Conservation (phyloP, 2,329 filamentous ascomycete genomes). For the Curvularia sp. region DNA sequence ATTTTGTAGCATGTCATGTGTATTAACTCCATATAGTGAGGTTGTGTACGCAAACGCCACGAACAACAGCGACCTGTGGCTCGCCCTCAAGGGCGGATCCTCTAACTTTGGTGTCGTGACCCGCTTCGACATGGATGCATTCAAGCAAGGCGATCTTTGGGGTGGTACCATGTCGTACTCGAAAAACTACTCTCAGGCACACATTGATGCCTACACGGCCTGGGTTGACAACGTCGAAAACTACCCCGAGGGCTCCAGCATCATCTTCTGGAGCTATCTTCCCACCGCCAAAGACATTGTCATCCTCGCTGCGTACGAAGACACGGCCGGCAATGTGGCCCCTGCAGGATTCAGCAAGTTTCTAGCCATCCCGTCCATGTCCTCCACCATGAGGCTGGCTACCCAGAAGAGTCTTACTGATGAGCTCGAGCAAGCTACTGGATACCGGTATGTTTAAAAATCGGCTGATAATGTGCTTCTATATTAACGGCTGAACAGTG, state of each 20-base stretch:
- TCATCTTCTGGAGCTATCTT: conserved; percentile 37
- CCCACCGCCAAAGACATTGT: conserved; percentile 25
- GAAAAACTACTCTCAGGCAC: conserved; percentile 23
- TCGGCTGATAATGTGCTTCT: no score
- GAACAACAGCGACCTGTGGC: conserved; percentile 50
- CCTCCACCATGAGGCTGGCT: conserved; percentile 29
- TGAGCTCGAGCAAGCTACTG: conserved; percentile 34
- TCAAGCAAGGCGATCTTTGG: conserved; percentile 36
- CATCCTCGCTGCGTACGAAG: conserved; percentile 32
- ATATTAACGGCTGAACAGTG: conserved; percentile 18
- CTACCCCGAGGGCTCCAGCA: conserved; percentile 32
- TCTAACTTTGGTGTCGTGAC: conserved; percentile 43
- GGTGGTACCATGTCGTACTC: conserved; percentile 26
- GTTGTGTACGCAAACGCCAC: conserved; percentile 49
- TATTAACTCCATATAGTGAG: conserved; percentile 32
- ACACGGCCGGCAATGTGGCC: conserved; percentile 28
- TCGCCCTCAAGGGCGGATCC: conserved; percentile 45
- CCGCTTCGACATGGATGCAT: conserved; percentile 27
- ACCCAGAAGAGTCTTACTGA: conserved; percentile 35
- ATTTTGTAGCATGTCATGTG: conserved; percentile 22
- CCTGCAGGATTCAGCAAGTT: conserved; percentile 31
- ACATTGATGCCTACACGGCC: conserved; percentile 29
- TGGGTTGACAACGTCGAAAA: conserved; percentile 37
- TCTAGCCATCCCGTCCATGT: conserved; percentile 27
- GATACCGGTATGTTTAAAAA: conserved; percentile 28